Percentiles rank a stretch among this genome's conserved stretches.
phyloP scores from a whole-genome alignment of 2,329 filamentous ascomycete species.

The Fusarium sp. region DNA sequence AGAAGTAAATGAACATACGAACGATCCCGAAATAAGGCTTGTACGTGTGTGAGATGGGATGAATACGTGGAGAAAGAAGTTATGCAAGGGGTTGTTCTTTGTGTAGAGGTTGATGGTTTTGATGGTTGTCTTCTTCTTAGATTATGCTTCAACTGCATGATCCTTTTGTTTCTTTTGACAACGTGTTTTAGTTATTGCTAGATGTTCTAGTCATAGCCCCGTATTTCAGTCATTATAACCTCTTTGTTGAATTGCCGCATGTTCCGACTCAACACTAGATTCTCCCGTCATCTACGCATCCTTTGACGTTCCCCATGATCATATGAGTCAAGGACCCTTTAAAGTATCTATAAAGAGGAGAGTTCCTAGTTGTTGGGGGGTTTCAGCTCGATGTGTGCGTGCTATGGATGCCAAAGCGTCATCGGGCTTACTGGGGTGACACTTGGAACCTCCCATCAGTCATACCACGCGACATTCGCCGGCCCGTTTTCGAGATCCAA shows the following conservation, averaged over 20 bases:
- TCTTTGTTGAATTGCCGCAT: no score
- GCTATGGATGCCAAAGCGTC: no score
- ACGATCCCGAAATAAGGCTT: neutral
- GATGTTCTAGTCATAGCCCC: neutral
- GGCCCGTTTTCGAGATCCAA: neutral
- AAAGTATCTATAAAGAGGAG: no score
- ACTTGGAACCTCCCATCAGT: neutral
- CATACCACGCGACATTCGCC: neutral
- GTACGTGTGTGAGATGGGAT: neutral
- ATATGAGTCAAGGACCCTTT: no score
- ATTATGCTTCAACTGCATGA: neutral
- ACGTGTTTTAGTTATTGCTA: neutral
- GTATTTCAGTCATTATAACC: neutral
- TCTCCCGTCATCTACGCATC: no score
- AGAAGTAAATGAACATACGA: conserved; percentile 1
- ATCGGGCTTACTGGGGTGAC: no score
- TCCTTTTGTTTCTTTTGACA: neutral
- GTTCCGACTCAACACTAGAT: no score
- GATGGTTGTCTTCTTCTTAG: neutral
- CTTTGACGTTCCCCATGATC: no score
- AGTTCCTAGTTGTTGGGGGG: no score
- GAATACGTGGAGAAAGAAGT: neutral
- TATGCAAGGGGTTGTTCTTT: neutral
- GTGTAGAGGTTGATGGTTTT: neutral
- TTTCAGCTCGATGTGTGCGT: no score